A percentile compares a stretch with the other conserved stretches of the same genome.
phyloP scores from a whole-genome alignment of 106 monocot species.

The Dioscorea zingiberensis region DNA sequence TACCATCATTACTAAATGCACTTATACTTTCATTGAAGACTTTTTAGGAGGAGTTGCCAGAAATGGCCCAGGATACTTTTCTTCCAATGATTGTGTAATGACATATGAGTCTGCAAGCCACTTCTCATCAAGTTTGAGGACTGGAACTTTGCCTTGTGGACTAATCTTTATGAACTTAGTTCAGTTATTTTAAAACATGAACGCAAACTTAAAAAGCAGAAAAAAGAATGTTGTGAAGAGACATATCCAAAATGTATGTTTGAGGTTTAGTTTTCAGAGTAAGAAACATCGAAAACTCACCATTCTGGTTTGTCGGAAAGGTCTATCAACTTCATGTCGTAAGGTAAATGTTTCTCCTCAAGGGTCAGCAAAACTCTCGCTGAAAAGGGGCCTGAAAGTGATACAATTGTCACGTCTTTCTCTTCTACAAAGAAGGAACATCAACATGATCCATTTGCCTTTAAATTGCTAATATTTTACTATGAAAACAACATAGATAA shows the following conservation, averaged over 20 bases:
- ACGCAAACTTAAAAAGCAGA: no score
- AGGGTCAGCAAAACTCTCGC: conserved; percentile 82
- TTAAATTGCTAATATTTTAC: no score
- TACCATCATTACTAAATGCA: no score
- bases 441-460: not conserved
- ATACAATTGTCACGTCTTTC: not conserved
- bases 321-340: conserved; percentile 75
- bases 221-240: not conserved
- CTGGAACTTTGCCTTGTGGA: conserved; percentile 67
- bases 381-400: conserved; percentile 70
- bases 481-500: no score
- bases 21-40: conserved; percentile 37
- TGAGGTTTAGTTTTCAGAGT: not conserved
- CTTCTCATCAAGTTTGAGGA: conserved; percentile 52
- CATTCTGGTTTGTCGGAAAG: conserved; percentile 74
- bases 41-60: conserved; percentile 51
- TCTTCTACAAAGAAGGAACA: not conserved
- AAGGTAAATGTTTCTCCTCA: conserved; percentile 81
- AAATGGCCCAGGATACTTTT: conserved; percentile 60
- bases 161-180: conserved; percentile 52
- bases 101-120: conserved; percentile 80
- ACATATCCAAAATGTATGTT: not conserved
- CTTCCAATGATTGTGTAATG: conserved; percentile 57
- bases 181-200: not conserved
- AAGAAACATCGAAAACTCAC: conserved; percentile 23